Conservation (phyloP, 495 filamentous ascomycete species). For the Penicillium chermesinum region DNA sequence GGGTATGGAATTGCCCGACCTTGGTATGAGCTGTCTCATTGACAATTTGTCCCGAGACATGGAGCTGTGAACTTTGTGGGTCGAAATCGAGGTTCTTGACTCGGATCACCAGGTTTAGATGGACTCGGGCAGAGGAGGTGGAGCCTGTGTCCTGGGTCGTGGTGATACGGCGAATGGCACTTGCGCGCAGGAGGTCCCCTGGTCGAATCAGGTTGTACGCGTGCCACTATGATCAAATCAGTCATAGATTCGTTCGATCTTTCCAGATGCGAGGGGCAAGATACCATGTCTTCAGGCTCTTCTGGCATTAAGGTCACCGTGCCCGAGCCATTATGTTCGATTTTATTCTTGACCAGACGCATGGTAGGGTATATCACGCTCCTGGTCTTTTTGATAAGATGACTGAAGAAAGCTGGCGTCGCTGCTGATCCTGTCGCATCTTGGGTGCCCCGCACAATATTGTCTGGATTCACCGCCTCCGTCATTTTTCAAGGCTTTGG, state of each 20-base stretch:
- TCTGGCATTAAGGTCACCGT: slow-evolving; percentile 76
- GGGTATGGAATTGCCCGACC: slow-evolving; percentile 81
- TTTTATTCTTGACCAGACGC: slow-evolving; percentile 66
- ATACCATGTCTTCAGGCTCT: slow-evolving; percentile 95
- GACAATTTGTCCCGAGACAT: slow-evolving; percentile 76
- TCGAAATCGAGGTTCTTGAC: slow-evolving; percentile 90
- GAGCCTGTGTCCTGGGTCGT: slow-evolving; percentile 66
- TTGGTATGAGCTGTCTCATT: slow-evolving; percentile 80
- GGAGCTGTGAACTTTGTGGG: slow-evolving; percentile 72
- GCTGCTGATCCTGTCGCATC: too few relatives aligned
- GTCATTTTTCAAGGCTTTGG: slow-evolving; percentile 10
- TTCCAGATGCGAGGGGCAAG: slow-evolving; percentile 2
- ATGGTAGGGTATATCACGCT: slow-evolving; percentile 30
- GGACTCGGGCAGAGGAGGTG: slow-evolving; percentile 67
- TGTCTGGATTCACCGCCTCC: slow-evolving; percentile 12
- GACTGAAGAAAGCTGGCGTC: neutral
- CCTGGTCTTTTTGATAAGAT: neutral
- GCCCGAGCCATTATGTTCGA: slow-evolving; percentile 72
- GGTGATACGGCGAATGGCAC: slow-evolving; percentile 75
- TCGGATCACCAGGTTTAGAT: slow-evolving; percentile 70
- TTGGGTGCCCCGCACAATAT: slow-evolving; percentile 17
- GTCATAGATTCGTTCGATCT: neutral
- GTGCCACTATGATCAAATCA: slow-evolving; percentile 67
- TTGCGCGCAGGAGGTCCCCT: slow-evolving; percentile 73
- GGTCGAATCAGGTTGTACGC: slow-evolving; percentile 89